These are phyloP conservation scores for Microglena sp. DNA, from an alignment of 139 green algal species.

Conservation along the genomic window DNA sequence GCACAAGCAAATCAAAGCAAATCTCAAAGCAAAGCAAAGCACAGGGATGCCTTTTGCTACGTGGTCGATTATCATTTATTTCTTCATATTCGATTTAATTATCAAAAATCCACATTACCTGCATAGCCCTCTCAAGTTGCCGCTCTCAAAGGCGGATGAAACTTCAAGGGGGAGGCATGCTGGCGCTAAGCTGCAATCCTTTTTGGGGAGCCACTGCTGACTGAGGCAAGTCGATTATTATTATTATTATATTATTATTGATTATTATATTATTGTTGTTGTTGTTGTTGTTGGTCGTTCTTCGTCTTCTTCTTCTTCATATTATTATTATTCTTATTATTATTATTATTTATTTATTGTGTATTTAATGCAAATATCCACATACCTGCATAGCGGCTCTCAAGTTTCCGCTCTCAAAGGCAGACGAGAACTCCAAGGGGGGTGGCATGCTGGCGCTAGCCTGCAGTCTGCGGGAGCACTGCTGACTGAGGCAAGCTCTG, in stretches of 20 bases:
- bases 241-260: not conserved
- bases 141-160: constrained; percentile 23
- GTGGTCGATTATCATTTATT: not conserved
- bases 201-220: too few relatives aligned
- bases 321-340: not conserved
- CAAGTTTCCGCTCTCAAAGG: constrained; percentile 34
- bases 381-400: constrained; percentile 27
- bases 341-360: too few relatives aligned
- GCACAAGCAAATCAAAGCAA: not conserved
- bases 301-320: too few relatives aligned
- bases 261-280: not conserved
- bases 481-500: too few relatives aligned
- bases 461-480: too few relatives aligned
- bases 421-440: constrained; percentile 23
- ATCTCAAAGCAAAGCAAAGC: not conserved
- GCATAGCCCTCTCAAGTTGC: constrained; percentile 29
- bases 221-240: too few relatives aligned
- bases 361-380: not conserved
- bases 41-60: not conserved
- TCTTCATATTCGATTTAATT: too few relatives aligned
- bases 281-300: too few relatives aligned
- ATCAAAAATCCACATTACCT: constrained; percentile 16
- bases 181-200: too few relatives aligned
- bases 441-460: too few relatives aligned
- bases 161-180: too few relatives aligned